Conservation (phyloP, 2,329 filamentous ascomycete species). For the Aspergillus oerlinghausenensis region DNA sequence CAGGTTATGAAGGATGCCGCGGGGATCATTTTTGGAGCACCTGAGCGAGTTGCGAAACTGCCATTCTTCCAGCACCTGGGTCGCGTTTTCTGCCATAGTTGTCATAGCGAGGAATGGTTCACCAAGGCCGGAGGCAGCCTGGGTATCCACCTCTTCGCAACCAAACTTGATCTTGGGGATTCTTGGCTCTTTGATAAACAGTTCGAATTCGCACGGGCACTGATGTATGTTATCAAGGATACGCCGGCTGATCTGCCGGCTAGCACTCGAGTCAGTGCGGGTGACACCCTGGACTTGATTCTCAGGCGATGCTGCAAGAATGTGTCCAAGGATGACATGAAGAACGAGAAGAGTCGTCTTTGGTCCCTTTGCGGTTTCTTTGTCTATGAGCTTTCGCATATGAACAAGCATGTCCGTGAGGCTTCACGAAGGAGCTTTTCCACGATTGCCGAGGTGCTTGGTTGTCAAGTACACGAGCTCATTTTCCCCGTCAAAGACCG, state of each 20-base stretch:
- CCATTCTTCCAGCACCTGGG: constrained; percentile 81
- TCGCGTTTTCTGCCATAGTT: constrained; percentile 85
- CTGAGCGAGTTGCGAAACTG: constrained; percentile 66
- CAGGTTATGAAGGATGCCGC: constrained; percentile 73
- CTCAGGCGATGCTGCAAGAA: constrained; percentile 73
- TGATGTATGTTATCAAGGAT: constrained; percentile 97
- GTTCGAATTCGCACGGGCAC: constrained; percentile 80
- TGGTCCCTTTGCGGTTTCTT: constrained; percentile 77
- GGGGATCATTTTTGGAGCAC: constrained; percentile 71
- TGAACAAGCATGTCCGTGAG: constrained; percentile 90
- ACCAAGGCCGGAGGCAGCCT: constrained; percentile 89
- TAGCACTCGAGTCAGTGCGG: constrained; percentile 76
- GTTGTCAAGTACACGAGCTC: constrained; percentile 78
- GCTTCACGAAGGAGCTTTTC: constrained; percentile 77
- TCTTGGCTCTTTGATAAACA: constrained; percentile 78
- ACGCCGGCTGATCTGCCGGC: constrained; percentile 93
- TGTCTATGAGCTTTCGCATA: constrained; percentile 84
- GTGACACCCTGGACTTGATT: constrained; percentile 75
- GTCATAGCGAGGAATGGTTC: constrained; percentile 98
- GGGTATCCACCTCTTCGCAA: constrained; percentile 83
- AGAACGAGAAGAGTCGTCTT: constrained; percentile 62
- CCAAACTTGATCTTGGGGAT: constrained; percentile 78
- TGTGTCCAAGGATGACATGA: constrained; percentile 72
- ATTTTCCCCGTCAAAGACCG: constrained; percentile 86
- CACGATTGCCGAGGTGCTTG: constrained; percentile 72